These are phyloP conservation scores for Penicillium sp. DNA, from an alignment of 2,329 filamentous ascomycete genomes.

Conservation along the genomic window DNA sequence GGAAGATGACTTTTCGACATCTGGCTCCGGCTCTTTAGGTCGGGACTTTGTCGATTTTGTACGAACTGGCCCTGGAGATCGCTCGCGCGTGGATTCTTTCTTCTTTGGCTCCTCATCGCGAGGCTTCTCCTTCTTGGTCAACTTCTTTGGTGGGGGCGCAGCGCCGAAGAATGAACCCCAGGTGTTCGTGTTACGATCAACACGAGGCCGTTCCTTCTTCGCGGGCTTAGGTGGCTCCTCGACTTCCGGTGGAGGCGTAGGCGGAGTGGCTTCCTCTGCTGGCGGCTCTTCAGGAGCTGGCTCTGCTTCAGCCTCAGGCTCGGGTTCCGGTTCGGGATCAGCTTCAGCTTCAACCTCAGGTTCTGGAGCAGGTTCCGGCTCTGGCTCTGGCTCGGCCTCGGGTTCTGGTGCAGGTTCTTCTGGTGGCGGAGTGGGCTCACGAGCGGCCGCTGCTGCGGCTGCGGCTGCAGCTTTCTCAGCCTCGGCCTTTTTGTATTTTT, in stretches of 20 bases:
- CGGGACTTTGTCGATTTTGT: slow-evolving; percentile 63
- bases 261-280: slow-evolving; percentile 35
- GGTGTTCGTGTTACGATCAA: slow-evolving; percentile 67
- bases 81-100: slow-evolving; percentile 38
- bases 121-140: slow-evolving; percentile 51
- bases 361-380: slow-evolving; percentile 39
- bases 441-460: slow-evolving; percentile 17
- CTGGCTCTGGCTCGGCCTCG: slow-evolving; percentile 24
- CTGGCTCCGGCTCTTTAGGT: slow-evolving; percentile 60
- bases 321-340: slow-evolving; percentile 18
- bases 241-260: slow-evolving; percentile 57
- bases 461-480: slow-evolving; percentile 31
- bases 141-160: slow-evolving; percentile 49
- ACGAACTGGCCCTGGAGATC: slow-evolving; percentile 47
- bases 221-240: slow-evolving; percentile 53
- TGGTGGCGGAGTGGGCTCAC: slow-evolving; percentile 31
- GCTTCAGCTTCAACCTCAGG: slow-evolving; percentile 21
- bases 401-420: slow-evolving; percentile 36
- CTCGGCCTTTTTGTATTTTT: slow-evolving; percentile 31
- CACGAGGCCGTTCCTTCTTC: slow-evolving; percentile 75
- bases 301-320: slow-evolving; percentile 34
- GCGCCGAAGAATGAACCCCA: slow-evolving; percentile 75
- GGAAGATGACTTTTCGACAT: slow-evolving; percentile 68
- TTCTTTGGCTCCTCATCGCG: slow-evolving; percentile 36
- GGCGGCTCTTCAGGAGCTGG: slow-evolving; percentile 36